Conservation (phyloP, 108 stramenopile genomes). For the Schizochytrium sp. region DNA sequence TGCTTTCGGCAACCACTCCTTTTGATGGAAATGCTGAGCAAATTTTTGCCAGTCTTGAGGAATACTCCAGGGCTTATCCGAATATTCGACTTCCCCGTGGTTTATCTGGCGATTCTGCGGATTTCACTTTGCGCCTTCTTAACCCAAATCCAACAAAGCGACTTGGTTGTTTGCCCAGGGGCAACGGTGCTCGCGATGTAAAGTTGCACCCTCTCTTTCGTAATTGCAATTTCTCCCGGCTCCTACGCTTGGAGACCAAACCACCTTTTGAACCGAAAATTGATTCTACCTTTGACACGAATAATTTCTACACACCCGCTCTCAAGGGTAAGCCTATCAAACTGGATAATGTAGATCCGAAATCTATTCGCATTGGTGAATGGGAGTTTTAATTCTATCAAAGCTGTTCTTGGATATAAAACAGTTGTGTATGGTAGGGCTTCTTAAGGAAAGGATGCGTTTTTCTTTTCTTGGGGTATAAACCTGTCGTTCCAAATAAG, state of each 20-base stretch:
- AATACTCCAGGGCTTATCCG: slow-evolving; percentile 40
- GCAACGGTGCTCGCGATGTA: slow-evolving; percentile 37
- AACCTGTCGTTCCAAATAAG: no score
- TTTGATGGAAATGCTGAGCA: slow-evolving; percentile 72
- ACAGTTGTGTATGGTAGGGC: no score
- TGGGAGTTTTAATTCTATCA: slow-evolving; percentile 37
- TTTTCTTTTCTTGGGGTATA: no score
- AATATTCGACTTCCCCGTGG: slow-evolving; percentile 43
- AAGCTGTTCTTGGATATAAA: not conserved
- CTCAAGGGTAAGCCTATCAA: slow-evolving; percentile 53
- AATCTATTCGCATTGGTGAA: slow-evolving; percentile 12
- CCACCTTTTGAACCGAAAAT: slow-evolving; percentile 57
- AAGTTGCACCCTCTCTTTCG: slow-evolving; percentile 31
- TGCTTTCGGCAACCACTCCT: slow-evolving; percentile 93
- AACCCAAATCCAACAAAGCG: slow-evolving; percentile 59
- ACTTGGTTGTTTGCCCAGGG: slow-evolving; percentile 59
- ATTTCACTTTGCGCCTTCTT: slow-evolving; percentile 60
- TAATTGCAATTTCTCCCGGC: not conserved
- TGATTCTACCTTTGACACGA: slow-evolving; percentile 23
- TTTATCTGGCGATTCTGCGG: not conserved
- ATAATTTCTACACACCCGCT: slow-evolving; percentile 54
- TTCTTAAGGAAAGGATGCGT: no score
- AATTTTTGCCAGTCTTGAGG: slow-evolving; percentile 37
- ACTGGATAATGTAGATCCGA: slow-evolving; percentile 47
- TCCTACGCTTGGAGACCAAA: slow-evolving; percentile 19